Evolutionary conservation across 495 filamentous ascomycete genomes (phyloP), one percentile per base, ranked within the genome.

Genomic region (Neurospora sp.): DNA sequence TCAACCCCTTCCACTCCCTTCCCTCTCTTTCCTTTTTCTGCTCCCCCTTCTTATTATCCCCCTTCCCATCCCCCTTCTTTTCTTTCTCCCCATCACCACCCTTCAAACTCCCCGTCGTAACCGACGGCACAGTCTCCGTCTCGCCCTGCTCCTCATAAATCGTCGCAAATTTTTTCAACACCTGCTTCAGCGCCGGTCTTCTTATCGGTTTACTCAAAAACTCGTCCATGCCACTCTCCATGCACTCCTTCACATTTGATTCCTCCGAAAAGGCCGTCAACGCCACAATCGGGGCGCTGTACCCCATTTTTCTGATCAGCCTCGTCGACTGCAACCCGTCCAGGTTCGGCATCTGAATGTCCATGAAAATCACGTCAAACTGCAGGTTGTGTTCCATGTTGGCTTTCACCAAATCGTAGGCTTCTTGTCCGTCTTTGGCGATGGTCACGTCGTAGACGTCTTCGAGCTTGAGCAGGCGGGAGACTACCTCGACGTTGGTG

Each of bases 321-420:
- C 92, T 87, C 0, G 95, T 97, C 69, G 91, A 94, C 80, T 97
- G 89, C 35, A 97, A 86, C 5, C 95, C 95, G 75, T 97, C 93
- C 11, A 98, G 87, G 78, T 95, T 95, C 20, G 95, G 95, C 95
- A 98, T 98, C 85, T 95, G 86, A 66, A 97, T 92, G 80, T 97
- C 94, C 94, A 97, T 97, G 80, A 97, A 95, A 66, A 97, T 96
- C 16, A 97, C 83, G 75, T 95, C 90, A 79, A 94, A 97, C 38
- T 87, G 86, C 62, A 87, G 85, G 71, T 88, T 86, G 39, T 88
- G 86, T 41, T 91, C 89, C 92, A 97, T 94, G 74, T 88, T 91
- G 16, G 89, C 88, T 78, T 93, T 93, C 54, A 98, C 95, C 9
- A 90, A 86, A 66, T 97, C 93, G 71, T 92, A 91, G 9, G 95